Conservation (phyloP, 805 yeast species). For the Torulaspora indica region DNA sequence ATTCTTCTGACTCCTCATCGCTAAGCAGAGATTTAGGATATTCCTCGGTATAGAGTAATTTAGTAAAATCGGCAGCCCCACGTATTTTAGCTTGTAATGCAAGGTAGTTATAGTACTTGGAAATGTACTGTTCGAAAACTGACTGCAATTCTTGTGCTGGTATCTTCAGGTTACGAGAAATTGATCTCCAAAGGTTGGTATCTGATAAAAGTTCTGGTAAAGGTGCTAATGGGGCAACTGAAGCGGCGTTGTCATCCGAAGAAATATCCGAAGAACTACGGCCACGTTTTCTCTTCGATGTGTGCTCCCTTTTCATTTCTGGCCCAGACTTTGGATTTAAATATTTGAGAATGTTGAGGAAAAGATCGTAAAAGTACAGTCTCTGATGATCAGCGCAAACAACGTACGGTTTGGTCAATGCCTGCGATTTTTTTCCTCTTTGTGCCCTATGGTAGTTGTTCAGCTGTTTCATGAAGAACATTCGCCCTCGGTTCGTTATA, state of each 20-base stretch:
- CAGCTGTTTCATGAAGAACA: conserved; percentile 57
- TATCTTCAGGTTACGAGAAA: conserved; percentile 16
- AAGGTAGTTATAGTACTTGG: conserved; percentile 36
- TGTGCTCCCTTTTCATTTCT: background rate
- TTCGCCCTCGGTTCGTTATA: conserved; percentile 55
- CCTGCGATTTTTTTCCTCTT: conserved; percentile 4
- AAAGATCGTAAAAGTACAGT: conserved; percentile 39
- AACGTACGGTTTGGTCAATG: conserved; percentile 15
- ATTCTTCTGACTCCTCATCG: conserved; percentile 17
- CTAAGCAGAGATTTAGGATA: conserved; percentile 36
- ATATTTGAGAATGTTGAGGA: conserved; percentile 34
- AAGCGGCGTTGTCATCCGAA: background rate
- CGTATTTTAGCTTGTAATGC: conserved; percentile 16
- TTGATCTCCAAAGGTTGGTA: conserved; percentile 28
- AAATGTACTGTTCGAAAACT: conserved; percentile 28
- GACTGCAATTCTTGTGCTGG: conserved; percentile 13
- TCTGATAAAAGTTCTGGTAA: conserved; percentile 16
- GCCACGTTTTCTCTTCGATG: conserved; percentile 8
- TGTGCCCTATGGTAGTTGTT: conserved; percentile 45
- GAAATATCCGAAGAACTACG: conserved; percentile 11
- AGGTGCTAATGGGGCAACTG: conserved; percentile 3
- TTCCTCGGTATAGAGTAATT: conserved; percentile 23
- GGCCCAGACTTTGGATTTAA: conserved; percentile 3
- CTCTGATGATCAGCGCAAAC: conserved; percentile 9
- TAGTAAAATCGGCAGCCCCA: conserved; percentile 16